Percentiles rank a stretch among this genome's conserved stretches.
Evolutionary conservation across 768 basidiomycete species (phyloP).

Genomic region (Lentinula boryana): DNA sequence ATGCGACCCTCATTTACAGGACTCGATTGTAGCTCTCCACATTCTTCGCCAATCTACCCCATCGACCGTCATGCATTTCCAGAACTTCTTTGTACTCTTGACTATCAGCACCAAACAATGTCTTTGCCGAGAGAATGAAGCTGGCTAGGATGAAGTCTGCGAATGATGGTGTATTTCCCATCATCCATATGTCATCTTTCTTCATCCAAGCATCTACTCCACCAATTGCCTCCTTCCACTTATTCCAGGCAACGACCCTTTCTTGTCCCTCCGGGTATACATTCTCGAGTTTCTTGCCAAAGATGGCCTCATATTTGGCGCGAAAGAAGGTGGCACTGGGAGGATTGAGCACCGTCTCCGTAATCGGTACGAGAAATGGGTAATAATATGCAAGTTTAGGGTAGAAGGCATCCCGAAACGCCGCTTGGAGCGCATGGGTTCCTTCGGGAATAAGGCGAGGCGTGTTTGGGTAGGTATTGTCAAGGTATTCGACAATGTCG

Average conservation of each 20-base stretch:
- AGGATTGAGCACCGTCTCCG: not conserved
- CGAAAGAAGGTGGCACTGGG: not conserved
- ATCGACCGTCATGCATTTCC: conserved; percentile 16
- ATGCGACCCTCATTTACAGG: not conserved
- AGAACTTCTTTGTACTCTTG: conserved; percentile 18
- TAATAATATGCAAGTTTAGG: not conserved
- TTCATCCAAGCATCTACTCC: conserved; percentile 7
- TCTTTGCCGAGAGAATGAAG: conserved; percentile 14
- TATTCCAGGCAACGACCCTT: conserved; percentile 1
- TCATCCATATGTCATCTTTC: conserved; percentile 10
- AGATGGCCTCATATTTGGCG: not conserved
- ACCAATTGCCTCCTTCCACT: conserved; percentile 13
- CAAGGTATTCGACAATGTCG: conserved; percentile 45
- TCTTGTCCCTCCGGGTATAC: not conserved
- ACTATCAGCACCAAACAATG: conserved; percentile 12
- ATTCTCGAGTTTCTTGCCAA: not conserved
- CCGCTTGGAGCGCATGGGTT: conserved; percentile 30
- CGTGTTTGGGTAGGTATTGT: conserved; percentile 39
- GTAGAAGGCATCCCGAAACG: conserved; percentile 23
- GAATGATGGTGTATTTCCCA: conserved; percentile 18
- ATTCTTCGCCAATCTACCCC: conserved; percentile 14
- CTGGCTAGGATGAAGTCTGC: conserved; percentile 18
- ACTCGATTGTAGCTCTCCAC: conserved; percentile 12
- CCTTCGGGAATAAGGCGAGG: conserved; percentile 32
- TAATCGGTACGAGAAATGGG: not conserved